Conservation (phyloP, 2,329 filamentous ascomycete species). For the Diaporthe velutina region DNA sequence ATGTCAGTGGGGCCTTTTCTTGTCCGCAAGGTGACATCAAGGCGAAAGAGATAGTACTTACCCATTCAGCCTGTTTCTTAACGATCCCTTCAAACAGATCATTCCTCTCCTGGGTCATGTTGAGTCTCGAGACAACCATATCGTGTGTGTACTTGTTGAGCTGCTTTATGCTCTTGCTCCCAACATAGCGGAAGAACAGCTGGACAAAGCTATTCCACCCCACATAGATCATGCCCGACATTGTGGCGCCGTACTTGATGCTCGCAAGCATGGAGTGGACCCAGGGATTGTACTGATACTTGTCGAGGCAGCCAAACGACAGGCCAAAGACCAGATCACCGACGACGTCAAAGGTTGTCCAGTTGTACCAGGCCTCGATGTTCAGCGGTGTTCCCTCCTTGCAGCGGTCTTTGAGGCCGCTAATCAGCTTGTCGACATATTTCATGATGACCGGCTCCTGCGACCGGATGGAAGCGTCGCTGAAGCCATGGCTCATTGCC, state of each 20-base stretch:
- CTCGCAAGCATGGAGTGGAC: slow-evolving; percentile 34
- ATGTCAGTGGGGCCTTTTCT: neutral
- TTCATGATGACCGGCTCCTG: slow-evolving; percentile 38
- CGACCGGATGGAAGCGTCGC: slow-evolving; percentile 31
- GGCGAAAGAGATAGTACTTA: neutral
- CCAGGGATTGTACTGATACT: slow-evolving; percentile 36
- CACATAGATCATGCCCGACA: neutral
- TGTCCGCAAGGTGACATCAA: neutral
- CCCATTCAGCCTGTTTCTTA: slow-evolving; percentile 11
- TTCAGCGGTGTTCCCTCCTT: slow-evolving; percentile 14
- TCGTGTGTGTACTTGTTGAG: neutral
- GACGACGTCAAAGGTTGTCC: slow-evolving; percentile 37
- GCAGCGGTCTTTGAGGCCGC: slow-evolving; percentile 16
- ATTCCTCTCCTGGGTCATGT: slow-evolving; percentile 6
- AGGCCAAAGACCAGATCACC: slow-evolving; percentile 38
- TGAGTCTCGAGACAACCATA: slow-evolving; percentile 25
- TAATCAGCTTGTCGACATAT: slow-evolving; percentile 34
- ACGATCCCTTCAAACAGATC: slow-evolving; percentile 21
- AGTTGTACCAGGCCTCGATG: slow-evolving; percentile 38
- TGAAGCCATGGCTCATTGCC: slow-evolving; percentile 33
- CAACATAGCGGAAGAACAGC: neutral
- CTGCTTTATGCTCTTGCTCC: slow-evolving; percentile 13
- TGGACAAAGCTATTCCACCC: slow-evolving; percentile 1
- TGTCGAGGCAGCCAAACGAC: slow-evolving; percentile 38
- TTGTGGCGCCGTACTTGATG: slow-evolving; percentile 29